Conservation (phyloP, 306 rosid species). For the Cicer arietinum region DNA sequence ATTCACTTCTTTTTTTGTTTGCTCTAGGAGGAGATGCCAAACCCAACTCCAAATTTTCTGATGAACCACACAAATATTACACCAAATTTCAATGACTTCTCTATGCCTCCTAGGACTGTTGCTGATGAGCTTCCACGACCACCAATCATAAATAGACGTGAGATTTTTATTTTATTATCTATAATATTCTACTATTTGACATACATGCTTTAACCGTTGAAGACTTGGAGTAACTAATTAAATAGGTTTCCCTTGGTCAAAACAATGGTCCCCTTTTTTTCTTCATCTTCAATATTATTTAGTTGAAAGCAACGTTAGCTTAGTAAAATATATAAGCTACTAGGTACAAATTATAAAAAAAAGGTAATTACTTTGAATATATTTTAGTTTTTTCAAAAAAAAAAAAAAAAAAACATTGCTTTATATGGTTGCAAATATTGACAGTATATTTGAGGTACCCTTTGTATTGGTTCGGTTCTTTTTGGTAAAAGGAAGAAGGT, state of each 20-base stretch:
- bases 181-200: not conserved
- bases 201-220: too few species aligned
- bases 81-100: constrained; percentile 53
- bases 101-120: constrained; percentile 61
- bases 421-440: constrained; percentile 27
- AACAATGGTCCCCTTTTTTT: constrained; percentile 10
- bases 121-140: constrained; percentile 77
- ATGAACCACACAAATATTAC: constrained; percentile 60
- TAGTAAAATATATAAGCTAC: not conserved
- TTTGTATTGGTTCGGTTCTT: constrained; percentile 6
- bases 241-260: constrained; percentile 31
- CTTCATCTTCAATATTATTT: not conserved
- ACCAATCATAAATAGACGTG: constrained; percentile 84
- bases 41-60: constrained; percentile 66
- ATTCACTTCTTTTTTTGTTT: not conserved
- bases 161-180: constrained; percentile 35
- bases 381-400: not conserved
- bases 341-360: not conserved
- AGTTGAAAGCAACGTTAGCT: constrained; percentile 28
- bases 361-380: not conserved
- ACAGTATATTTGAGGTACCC: constrained; percentile 2
- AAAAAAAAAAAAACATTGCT: not conserved
- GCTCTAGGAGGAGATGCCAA: constrained; percentile 79
- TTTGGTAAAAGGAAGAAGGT: constrained; percentile 34
- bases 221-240: not conserved